These are phyloP conservation scores for Eucalyptus regnans DNA, from an alignment of 345 rosid genomes.

Conservation along the genomic window DNA sequence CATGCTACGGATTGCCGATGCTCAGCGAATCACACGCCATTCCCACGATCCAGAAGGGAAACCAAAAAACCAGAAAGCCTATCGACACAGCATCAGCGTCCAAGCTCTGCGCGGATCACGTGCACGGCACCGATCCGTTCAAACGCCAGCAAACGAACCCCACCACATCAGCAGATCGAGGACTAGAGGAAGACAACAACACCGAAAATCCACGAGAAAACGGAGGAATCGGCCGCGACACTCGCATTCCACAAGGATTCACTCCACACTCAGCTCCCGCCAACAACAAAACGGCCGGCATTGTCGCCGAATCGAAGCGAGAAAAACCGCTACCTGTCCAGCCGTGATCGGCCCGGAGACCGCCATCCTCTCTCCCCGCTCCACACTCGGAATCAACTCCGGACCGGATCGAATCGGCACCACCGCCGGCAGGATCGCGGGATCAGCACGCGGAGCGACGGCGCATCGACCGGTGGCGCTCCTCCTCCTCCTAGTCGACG, in stretches of 20 bases:
- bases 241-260: background rate
- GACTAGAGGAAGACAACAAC: background rate
- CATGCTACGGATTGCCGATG: background rate
- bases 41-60: background rate
- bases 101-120: background rate
- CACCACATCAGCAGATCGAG: background rate
- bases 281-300: background rate
- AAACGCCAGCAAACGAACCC: background rate
- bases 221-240: background rate
- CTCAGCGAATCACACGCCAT: background rate
- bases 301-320: background rate
- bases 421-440: background rate
- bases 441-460: too few species aligned
- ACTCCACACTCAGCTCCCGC: background rate
- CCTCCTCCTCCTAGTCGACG: too few species aligned
- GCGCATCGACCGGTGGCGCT: background rate
- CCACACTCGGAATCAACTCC: too few species aligned
- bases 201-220: background rate
- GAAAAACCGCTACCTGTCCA: conserved; percentile 49
- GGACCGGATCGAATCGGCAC: background rate
- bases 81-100: background rate
- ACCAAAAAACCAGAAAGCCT: background rate
- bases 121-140: background rate
- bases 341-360: conserved; percentile 63
- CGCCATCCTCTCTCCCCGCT: conserved; percentile 23